Evolutionary conservation across 768 basidiomycete genomes (phyloP).

Genomic region (Mycena vulgaris): DNA sequence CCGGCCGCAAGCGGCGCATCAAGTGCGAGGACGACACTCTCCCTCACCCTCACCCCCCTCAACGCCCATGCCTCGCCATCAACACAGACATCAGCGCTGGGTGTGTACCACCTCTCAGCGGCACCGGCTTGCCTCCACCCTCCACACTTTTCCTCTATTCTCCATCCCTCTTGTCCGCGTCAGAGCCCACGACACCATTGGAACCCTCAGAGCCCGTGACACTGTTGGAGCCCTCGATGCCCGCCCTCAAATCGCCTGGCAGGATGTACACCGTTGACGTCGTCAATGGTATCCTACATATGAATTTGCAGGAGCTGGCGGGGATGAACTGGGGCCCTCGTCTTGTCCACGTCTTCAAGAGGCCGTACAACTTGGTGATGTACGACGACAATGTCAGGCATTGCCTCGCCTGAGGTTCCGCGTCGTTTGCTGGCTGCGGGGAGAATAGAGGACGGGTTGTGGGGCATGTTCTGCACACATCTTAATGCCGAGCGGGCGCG

Average conservation of each 20-base stretch:
- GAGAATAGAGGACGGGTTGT: background rate
- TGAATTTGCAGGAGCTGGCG: too few relatives aligned
- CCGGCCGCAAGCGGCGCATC: background rate
- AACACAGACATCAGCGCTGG: background rate
- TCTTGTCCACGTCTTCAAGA: too few relatives aligned
- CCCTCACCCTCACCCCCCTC: background rate
- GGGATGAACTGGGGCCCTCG: too few relatives aligned
- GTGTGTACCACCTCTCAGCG: background rate
- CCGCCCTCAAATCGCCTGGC: too few relatives aligned
- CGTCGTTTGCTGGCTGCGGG: background rate
- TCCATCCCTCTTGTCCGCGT: background rate
- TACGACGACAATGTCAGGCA: too few relatives aligned
- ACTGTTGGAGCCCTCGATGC: too few relatives aligned
- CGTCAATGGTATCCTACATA: too few relatives aligned
- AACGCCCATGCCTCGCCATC: background rate
- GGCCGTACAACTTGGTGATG: too few relatives aligned
- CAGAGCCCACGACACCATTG: too few relatives aligned
- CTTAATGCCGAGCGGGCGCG: background rate
- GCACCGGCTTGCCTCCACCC: background rate
- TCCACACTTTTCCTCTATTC: background rate
- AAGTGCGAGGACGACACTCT: background rate
- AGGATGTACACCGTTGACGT: too few relatives aligned
- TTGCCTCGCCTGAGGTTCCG: too few relatives aligned
- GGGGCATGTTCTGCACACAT: background rate
- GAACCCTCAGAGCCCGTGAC: too few relatives aligned